These are phyloP conservation scores for Trypethelium eluteriae DNA, from an alignment of 495 filamentous ascomycete genomes.

Conservation along the genomic window DNA sequence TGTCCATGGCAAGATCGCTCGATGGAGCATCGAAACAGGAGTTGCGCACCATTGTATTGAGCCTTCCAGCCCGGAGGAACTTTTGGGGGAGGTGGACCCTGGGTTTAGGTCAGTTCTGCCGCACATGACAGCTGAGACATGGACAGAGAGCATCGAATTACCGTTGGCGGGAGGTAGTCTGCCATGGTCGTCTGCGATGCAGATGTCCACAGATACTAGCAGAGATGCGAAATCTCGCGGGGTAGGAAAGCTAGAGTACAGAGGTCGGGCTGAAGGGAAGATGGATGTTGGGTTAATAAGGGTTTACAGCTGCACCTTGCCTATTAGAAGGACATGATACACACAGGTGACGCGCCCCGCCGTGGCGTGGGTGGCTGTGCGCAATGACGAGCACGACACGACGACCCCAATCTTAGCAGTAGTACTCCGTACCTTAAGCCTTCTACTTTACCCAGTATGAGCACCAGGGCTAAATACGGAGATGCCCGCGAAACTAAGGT, in stretches of 20 bases:
- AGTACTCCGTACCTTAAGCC: too few species aligned
- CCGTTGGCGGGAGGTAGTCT: slow-evolving; percentile 57
- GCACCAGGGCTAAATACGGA: too few species aligned
- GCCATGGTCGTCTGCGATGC: slow-evolving; percentile 36
- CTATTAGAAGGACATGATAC: too few species aligned
- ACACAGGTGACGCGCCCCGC: slow-evolving; percentile 8
- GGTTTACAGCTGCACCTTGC: background rate
- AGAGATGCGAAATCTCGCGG: background rate
- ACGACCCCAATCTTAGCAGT: too few species aligned
- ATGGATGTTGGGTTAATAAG: background rate
- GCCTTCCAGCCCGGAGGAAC: slow-evolving; percentile 86
- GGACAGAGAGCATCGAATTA: slow-evolving; percentile 6
- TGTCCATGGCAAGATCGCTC: background rate
- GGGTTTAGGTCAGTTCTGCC: background rate
- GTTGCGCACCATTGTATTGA: slow-evolving; percentile 65
- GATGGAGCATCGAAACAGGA: slow-evolving; percentile 6
- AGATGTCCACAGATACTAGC: background rate
- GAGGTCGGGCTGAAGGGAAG: background rate
- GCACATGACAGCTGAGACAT: background rate
- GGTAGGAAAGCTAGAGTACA: background rate
- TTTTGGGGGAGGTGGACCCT: slow-evolving; percentile 75
- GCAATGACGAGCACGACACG: too few species aligned
- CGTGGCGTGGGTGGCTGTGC: slow-evolving; percentile 10
- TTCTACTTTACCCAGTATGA: too few species aligned
- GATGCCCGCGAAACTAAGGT: too few species aligned